Conservation (phyloP, 441 rosid genomes). For the Populus hybrid region DNA sequence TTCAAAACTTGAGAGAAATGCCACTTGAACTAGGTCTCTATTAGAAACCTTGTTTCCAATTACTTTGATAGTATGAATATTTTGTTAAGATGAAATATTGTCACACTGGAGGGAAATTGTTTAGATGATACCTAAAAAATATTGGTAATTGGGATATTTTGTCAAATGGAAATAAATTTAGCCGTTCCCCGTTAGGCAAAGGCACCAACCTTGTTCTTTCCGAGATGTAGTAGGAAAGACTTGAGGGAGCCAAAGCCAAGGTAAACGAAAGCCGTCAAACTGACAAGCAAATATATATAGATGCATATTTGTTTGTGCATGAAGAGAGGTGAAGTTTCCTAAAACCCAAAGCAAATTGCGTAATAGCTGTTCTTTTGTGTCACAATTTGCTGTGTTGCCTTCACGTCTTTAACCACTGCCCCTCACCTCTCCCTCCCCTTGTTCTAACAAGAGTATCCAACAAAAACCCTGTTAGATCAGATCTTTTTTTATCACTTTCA, state of each 20-base stretch:
- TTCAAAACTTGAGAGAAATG: no score
- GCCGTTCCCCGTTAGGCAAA: neutral
- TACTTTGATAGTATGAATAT: no score
- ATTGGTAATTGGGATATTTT: neutral
- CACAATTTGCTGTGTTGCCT: neutral
- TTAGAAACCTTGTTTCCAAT: no score
- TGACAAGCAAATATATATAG: neutral
- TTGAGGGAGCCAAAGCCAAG: neutral
- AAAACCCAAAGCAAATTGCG: neutral
- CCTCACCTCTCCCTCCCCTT: neutral
- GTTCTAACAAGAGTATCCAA: neutral
- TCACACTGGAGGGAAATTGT: no score
- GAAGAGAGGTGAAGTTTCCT: neutral
- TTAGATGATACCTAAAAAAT: no score
- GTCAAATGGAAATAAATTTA: neutral
- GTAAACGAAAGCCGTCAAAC: neutral
- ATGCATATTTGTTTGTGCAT: neutral
- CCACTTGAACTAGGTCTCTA: no score
- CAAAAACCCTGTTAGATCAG: neutral
- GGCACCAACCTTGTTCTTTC: neutral
- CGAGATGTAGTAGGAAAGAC: neutral
- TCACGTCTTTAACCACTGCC: neutral
- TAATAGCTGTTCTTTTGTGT: neutral
- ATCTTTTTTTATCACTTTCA: neutral
- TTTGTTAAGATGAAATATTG: no score